Evolutionary conservation across 805 yeast species (phyloP), one percentile per base, ranked within the genome.

Genomic region (Candida easanensis): DNA sequence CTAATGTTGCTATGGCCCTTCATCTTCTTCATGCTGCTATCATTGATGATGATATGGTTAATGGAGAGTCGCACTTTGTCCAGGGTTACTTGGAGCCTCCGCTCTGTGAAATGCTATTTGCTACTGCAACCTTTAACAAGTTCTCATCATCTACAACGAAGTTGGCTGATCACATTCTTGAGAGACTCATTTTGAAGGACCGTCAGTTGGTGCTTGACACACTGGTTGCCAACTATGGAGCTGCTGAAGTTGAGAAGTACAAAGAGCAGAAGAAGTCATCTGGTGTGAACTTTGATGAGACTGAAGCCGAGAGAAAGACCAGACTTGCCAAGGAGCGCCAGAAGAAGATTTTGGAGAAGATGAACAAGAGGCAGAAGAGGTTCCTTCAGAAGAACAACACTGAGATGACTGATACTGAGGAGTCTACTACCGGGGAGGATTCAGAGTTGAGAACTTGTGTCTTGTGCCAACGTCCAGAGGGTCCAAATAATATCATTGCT

Each of bases 11-110:
- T 15, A 79, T 77, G 33, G 54, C 82, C n/a, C 67, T 86, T 30
- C 93, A 85, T 58, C 67, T 86, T 38, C 50, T 83, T 3, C 88
- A 85, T 64, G 90, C 86, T 5, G 67, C 82, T 7, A 55, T 84
- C 16, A 54, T 66, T 22, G 84, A 80, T 54, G 73, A 72, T 41
- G 80, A 74, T 9, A 36, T 51, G 21, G 49, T 66, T 3, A 60
- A 69, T 49, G 82, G 79, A 1, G 44, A 57, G 9, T 42, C 56
- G 1, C 64, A 72, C 33, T 50, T 73, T 19, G 68, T 72, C 25
- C 72, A 71, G n/a, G 53, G 64, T 3, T 80, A 75, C 47, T 60
- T 76, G n/a, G 64, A 66, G 19, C 34, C 33, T 3, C 42, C 42
- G 1, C 43, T 49, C 8, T 67, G 81, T 54, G 77, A 76, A 46